Evolutionary conservation across 2,329 filamentous ascomycete species (phyloP), one percentile per base, ranked within the genome.

Genomic region (Neonectria sp.): DNA sequence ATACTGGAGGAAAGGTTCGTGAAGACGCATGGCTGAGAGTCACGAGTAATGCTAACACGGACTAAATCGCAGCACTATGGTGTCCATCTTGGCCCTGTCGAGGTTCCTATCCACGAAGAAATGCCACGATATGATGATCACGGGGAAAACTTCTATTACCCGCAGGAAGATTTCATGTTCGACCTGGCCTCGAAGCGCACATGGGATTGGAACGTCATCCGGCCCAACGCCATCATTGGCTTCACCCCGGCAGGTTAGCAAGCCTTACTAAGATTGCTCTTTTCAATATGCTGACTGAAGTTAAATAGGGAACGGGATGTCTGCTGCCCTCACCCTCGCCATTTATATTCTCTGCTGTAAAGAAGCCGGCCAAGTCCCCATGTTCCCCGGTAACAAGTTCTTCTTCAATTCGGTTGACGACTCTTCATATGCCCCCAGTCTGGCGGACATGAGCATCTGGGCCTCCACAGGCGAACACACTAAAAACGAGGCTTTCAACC

Each of bases 141-240:
- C 3, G 69, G 68, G 2, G 69, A 71, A 24, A 71, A 71, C 62
- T 71, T 71, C 12, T 71, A 71, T 33, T 68, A 71, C 11, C 62
- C 56, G 0, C 69, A 71, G 24, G 69, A 71, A 37, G 69, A 71
- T 8, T 71, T 70, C 5, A 56, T 71, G n/a, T 70, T 60, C 12
- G 61, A 31, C 13, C 53, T 71, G 0, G 62, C 69, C 6, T 57
- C 68, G 2, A 70, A 71, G 21, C 68, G 69, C 4, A 33, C 43
- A 0, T 71, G 69, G 69, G 35, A 68, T 15, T 71, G 68, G 69
- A 71, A 71, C 15, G 33, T 71, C 6, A 71, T 71, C 9, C 62
- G 69, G 1, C 69, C 68, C 0, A 66, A 71, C 27, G 69, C 62
- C n/a, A 71, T 71, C 25, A 68, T 71, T 24, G 69, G 69, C 3